Base-by-base conservation (phyloP, 1,139 yeast genomes). In the Lodderomyces oxycetoniae region DNA sequence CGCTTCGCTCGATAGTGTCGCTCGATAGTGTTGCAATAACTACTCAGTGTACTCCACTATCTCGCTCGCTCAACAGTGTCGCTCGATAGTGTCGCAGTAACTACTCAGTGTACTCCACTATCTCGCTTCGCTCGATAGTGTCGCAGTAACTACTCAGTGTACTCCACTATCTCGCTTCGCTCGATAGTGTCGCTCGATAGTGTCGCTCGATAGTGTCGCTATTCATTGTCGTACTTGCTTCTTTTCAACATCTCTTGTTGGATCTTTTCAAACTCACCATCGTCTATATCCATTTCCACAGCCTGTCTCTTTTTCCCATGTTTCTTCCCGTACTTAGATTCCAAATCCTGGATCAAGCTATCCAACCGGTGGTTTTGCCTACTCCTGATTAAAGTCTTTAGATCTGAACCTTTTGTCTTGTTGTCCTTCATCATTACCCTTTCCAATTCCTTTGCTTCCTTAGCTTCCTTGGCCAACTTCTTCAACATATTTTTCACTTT, bases 391-490 rank as follows among this genome's bases (percentile, higher is more conserved):
- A 79, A 49, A 26, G 69, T 65, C 31, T 65, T 63, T 37, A 80
- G 60, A 34, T 75, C 79, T 29, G 53, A 60, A 37, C 71, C 75
- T 20, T 48, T 44, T 39, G 57, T 55, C 35, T 63, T 67, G 32
- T 57, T 60, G 13, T 31, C 25, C 26, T 72, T 68, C n/a, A 26
- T 30, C 24, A 81, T 57, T 45, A 67, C 63, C 40, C 64, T 61
- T 42, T 79, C 75, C 46, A 78, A 57, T 44, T 68, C 72, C 39
- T 74, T 82, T 0, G 93, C 94, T 48, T 82, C 86, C 39, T 67
- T 62, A 4, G 86, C 85, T 49, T 82, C 91, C 45, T 65, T 68
- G 14, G 70, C 69, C 32, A 77, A 61, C 35, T 63, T 63, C 40
- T 66, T 68, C 42, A 65, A 47, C 54, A 66, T 63, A 48, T 66